Conservation (phyloP, 2,329 filamentous ascomycete genomes). For the Colletotrichum abscissum region DNA sequence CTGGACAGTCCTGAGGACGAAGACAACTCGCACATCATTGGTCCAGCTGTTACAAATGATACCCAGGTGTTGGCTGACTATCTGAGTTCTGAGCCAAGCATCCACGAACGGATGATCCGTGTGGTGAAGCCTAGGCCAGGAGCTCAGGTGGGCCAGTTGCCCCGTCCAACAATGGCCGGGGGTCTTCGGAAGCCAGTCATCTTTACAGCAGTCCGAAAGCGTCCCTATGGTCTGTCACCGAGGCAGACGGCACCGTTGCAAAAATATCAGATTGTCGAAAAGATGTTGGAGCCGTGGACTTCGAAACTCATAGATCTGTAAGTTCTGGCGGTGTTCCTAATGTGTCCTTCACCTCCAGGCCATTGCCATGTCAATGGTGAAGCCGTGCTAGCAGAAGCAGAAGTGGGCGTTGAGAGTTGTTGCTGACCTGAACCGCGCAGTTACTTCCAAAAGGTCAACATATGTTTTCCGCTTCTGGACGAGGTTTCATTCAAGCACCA, state of each 20-base stretch:
- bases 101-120: slow-evolving; percentile 44
- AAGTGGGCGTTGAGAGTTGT: too few relatives aligned
- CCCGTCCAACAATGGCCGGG: slow-evolving; percentile 17
- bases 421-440: slow-evolving; percentile 42
- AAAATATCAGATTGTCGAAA: slow-evolving; percentile 67
- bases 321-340: slow-evolving; percentile 32
- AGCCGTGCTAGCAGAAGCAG: neutral
- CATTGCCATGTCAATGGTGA: too few relatives aligned
- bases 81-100: slow-evolving; percentile 49
- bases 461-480: slow-evolving; percentile 71
- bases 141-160: slow-evolving; percentile 7
- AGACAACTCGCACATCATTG: slow-evolving; percentile 65
- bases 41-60: slow-evolving; percentile 69
- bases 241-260: slow-evolving; percentile 51
- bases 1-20: slow-evolving; percentile 47
- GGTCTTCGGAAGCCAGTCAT: slow-evolving; percentile 48
- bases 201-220: slow-evolving; percentile 59
- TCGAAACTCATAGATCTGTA: slow-evolving; percentile 62
- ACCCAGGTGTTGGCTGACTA: slow-evolving; percentile 71
- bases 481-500: slow-evolving; percentile 63
- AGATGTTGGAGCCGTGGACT: slow-evolving; percentile 66
- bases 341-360: too few relatives aligned
- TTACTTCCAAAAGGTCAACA: slow-evolving; percentile 66
- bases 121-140: slow-evolving; percentile 29
- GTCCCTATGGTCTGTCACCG: slow-evolving; percentile 54